Evolutionary conservation across 108 stramenopile genomes (phyloP), one percentile per base, ranked within the genome.

Genomic region (Epithemia pelagica): DNA sequence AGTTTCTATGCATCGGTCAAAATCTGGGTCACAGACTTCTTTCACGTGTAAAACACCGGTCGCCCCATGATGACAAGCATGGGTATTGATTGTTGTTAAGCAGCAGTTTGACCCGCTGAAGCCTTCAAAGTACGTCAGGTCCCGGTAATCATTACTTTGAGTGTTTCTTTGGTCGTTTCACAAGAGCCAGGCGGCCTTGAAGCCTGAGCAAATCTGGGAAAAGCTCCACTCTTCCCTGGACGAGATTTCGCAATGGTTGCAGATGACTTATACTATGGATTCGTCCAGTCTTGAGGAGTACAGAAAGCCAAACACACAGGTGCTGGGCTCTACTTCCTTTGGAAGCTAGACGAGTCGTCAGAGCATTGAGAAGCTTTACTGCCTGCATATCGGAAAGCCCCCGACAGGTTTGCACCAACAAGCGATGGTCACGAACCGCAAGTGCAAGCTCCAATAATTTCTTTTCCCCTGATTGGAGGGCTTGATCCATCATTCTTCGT

Each of bases 141-240:
- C n/a, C n/a, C n/a, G n/a, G n/a, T n/a, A n/a, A n/a, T n/a, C n/a
- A n/a, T n/a, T n/a, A n/a, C n/a, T n/a, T n/a, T n/a, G n/a, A n/a
- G n/a, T n/a, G n/a, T n/a, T n/a, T n/a, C n/a, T n/a, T n/a, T n/a
- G n/a, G n/a, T n/a, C n/a, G n/a, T n/a, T n/a, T n/a, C n/a, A n/a
- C n/a, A n/a, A n/a, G n/a, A 27, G 74, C 61, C 30, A 85, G 68
- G 54, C 81, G 66, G 30, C 84, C 84, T 68, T 85, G 80, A 46
- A 85, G 55, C 30, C 71, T 75, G 52, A 85, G 32, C 32, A 85
- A 62, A 32, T 78, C 76, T 24, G 84, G 79, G 65, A 85, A 81
- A 29, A 73, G 67, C 61, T 82, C 81, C 52, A 77, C 68, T 52
- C 84, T 63, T 58, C 78, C 84, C 19, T 69, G 75, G 23, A 85